These are phyloP conservation scores for Mortierella sp. DNA, from an alignment of 371 early-diverging fungal genomes.

Conservation along the genomic window DNA sequence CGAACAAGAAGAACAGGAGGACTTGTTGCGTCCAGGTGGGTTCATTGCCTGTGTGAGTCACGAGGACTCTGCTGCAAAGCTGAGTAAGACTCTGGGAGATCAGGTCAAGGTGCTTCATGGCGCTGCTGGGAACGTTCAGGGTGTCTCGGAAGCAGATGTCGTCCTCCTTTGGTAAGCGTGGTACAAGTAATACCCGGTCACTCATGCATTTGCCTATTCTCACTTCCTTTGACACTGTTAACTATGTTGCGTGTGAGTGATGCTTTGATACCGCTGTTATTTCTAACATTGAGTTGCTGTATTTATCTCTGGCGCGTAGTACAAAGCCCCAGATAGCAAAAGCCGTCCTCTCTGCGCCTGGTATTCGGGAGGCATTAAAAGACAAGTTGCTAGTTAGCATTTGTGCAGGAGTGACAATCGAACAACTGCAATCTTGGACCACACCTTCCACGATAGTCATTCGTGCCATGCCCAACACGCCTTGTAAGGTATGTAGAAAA, in stretches of 20 bases:
- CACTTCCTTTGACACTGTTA: no score
- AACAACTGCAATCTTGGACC: constrained; percentile 61
- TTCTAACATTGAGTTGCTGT: neutral
- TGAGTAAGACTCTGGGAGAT: constrained; percentile 33
- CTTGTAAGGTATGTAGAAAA: constrained; percentile 58
- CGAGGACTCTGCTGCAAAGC: constrained; percentile 54
- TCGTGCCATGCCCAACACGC: constrained; percentile 70
- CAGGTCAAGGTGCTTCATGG: constrained; percentile 51
- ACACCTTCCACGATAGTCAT: constrained; percentile 59
- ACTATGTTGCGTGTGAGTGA: neutral
- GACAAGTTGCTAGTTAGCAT: constrained; percentile 61
- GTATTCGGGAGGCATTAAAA: constrained; percentile 55
- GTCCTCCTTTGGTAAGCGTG: constrained; percentile 59
- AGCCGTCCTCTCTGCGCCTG: constrained; percentile 56
- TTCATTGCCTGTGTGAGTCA: constrained; percentile 62
- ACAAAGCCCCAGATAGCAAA: constrained; percentile 64
- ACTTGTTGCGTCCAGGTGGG: constrained; percentile 39
- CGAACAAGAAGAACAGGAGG: constrained; percentile 8
- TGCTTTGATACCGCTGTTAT: neutral
- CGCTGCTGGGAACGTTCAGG: constrained; percentile 52
- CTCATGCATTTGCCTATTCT: no score
- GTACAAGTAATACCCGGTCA: neutral
- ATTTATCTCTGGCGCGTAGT: constrained; percentile 12
- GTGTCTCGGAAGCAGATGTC: constrained; percentile 54
- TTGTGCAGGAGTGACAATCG: constrained; percentile 63